A percentile compares a stretch with the other conserved stretches of the same genome.
Evolutionary conservation across 176 grass and related monocot genomes (phyloP).

Genomic region (Cenchrus americanus): DNA sequence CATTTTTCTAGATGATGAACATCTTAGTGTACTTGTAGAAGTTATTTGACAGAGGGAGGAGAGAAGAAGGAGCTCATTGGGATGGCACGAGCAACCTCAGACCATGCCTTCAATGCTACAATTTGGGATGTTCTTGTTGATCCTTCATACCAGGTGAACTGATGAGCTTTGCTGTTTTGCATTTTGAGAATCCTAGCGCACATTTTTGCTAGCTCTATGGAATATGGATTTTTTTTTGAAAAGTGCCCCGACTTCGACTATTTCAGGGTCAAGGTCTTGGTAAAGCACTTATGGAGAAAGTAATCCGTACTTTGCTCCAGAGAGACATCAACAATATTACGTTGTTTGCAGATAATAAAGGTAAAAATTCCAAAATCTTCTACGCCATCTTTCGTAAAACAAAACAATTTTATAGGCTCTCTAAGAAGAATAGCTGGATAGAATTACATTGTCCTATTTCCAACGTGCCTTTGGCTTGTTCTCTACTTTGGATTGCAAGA

Average conservation of each 20-base stretch:
- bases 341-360: slow-evolving; percentile 94
- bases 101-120: slow-evolving; percentile 98
- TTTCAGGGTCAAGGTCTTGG: slow-evolving; percentile 95
- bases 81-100: slow-evolving; percentile 97
- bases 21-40: slow-evolving; percentile 95
- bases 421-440: slow-evolving; percentile 20
- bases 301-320: slow-evolving; percentile 79
- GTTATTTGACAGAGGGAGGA: slow-evolving; percentile 97
- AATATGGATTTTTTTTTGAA: neutral
- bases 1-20: slow-evolving; percentile 81
- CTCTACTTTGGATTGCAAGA: neutral
- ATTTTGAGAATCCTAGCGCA: neutral
- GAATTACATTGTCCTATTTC: neutral
- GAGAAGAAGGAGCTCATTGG: slow-evolving; percentile 82
- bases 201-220: neutral
- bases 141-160: slow-evolving; percentile 87
- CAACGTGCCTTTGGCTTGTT: slow-evolving; percentile 21
- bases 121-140: slow-evolving; percentile 99
- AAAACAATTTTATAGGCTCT: neutral
- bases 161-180: neutral
- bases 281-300: slow-evolving; percentile 85
- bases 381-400: neutral
- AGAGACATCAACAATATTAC: slow-evolving; percentile 97
- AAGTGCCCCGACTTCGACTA: neutral
- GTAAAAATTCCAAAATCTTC: slow-evolving; percentile 19